These are phyloP conservation scores for Tanacetum coccineum DNA, from an alignment of 129 eudicot genomes.

Conservation along the genomic window DNA sequence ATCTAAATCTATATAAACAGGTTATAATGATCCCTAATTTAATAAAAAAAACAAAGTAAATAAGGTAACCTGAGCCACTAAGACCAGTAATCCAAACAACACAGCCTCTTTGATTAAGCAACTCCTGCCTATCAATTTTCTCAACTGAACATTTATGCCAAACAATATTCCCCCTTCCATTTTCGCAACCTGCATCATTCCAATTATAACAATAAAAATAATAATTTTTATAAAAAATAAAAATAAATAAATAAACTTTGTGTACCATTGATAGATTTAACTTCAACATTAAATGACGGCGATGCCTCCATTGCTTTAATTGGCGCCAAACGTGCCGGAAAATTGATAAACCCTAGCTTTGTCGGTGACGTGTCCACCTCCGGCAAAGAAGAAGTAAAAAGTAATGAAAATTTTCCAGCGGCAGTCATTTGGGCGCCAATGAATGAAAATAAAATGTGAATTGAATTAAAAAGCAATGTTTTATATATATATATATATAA, in stretches of 20 bases:
- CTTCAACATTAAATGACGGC: slow-evolving; percentile 15
- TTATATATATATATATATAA: neutral
- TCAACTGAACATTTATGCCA: slow-evolving; percentile 85
- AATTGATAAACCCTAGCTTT: slow-evolving; percentile 19
- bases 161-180: slow-evolving; percentile 35
- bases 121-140: slow-evolving; percentile 67
- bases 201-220: neutral
- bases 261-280: slow-evolving; percentile 37
- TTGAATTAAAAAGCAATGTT: neutral
- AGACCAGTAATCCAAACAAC: slow-evolving; percentile 97
- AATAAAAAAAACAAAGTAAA: too few species aligned
- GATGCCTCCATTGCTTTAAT: slow-evolving; percentile 50
- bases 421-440: slow-evolving; percentile 27
- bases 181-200: slow-evolving; percentile 33
- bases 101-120: slow-evolving; percentile 88
- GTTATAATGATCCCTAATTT: too few species aligned
- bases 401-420: slow-evolving; percentile 3
- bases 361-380: slow-evolving; percentile 14
- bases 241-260: neutral
- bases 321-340: slow-evolving; percentile 40
- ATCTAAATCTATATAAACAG: too few species aligned
- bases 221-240: neutral
- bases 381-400: slow-evolving; percentile 13
- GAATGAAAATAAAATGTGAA: neutral
- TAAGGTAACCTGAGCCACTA: slow-evolving; percentile 99